Evolutionary conservation across 176 grass and related monocot species (phyloP), one percentile per base, ranked within the genome.

Genomic region (Raddia distichophylla): DNA sequence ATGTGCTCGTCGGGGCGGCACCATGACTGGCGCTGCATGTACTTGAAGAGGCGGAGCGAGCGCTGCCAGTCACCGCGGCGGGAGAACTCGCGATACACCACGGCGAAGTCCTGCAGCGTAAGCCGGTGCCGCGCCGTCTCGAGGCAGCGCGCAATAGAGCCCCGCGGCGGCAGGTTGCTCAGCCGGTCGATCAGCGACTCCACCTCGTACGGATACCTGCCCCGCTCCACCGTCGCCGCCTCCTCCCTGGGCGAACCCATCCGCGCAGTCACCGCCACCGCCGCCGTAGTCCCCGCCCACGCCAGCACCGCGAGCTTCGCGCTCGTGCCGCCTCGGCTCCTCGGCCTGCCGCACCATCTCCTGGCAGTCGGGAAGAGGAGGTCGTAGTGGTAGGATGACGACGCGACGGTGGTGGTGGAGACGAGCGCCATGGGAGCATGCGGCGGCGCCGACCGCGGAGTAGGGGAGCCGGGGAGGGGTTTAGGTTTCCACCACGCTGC

Each of bases 1-100:
- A 98, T 98, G 86, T 95, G 95, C 84, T 98, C 90, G 90, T 98
- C 91, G 85, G 92, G 95, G 83, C 90, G 92, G 90, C 95, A 98
- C 95, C 95, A 98, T 3, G 93, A 80, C 64, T 95, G 92, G 56
- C 93, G 88, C 86, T 91, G 86, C 92, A 93, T 98, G 84, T 98
- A 98, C 82, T 98, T 98, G 95, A 98, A 98, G 40, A 98, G 92
- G 14, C 92, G 93, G 67, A 94, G 68, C 44, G 88, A 98, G 32
- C 92, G 90, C 86, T 98, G 95, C 95, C 95, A 98, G 82, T 98
- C 95, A 14, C 95, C 95, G 42, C 88, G 86, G 5, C 90, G 86
- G 44, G 95, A 94, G 80, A 98, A 95, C 86, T 94, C 95, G 62
- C 88, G 88, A 88, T 89, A 98, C 16, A 98, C 92, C 6, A 91